Percentiles rank a stretch among this genome's conserved stretches.
Evolutionary conservation across 768 basidiomycete genomes (phyloP).

Genomic region (Suillus americanus): DNA sequence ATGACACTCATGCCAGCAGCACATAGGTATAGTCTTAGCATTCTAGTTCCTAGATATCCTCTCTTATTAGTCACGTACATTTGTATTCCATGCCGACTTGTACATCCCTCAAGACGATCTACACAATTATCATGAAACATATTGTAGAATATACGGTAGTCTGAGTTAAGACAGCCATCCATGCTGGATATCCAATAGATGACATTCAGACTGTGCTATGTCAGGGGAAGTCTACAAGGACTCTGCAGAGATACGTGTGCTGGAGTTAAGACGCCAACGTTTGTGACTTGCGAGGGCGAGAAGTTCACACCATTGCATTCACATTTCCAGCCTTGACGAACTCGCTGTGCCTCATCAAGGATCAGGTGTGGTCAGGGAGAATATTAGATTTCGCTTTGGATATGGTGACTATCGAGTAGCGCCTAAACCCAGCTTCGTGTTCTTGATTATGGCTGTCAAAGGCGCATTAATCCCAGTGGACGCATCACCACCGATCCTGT

Average conservation of each 20-base stretch:
- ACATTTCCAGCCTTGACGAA: neutral
- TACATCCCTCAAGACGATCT: too few species aligned
- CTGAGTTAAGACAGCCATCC: neutral
- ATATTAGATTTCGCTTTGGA: neutral
- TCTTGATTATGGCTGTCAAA: constrained; percentile 82
- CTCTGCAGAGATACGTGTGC: neutral
- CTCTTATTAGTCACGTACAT: neutral
- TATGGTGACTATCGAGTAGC: constrained; percentile 36
- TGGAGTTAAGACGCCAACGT: neutral
- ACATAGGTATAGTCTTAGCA: neutral
- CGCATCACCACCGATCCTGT: constrained; percentile 61
- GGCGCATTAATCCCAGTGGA: constrained; percentile 71
- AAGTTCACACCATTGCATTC: neutral
- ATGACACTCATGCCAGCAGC: neutral
- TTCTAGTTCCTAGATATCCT: neutral
- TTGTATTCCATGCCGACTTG: neutral
- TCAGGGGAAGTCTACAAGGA: neutral
- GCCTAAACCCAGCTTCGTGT: constrained; percentile 82
- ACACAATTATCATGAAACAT: neutral
- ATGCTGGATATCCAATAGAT: neutral
- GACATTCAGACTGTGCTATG: neutral
- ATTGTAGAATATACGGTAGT: neutral
- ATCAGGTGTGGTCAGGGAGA: neutral
- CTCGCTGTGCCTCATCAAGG: neutral
- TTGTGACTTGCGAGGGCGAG: neutral